Base-by-base conservation (phyloP, 2,329 filamentous ascomycete genomes). In the Acephala macrosclerotiorum region DNA sequence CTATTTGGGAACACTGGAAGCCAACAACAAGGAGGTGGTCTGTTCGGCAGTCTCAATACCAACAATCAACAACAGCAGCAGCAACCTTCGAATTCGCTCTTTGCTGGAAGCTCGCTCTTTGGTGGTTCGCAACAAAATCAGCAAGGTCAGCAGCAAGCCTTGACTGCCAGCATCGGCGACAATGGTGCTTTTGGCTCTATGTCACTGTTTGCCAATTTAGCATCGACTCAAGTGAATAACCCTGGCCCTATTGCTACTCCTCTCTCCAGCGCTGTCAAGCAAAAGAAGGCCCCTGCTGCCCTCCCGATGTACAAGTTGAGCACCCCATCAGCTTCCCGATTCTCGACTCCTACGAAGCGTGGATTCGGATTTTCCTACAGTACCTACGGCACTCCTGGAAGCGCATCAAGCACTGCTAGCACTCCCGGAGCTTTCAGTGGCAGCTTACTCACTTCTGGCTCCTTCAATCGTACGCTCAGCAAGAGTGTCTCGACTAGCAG, bases 281-380 rank as follows among this genome's bases (percentile, higher is more conserved):
- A 57, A 80, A 85, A 90, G 64, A 92, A 92, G 78, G 91, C 93
- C 76, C 89, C 87, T 70, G 91, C 92, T 11, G 91, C 95, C 51
- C 80, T 97, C 61, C 94, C 94, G 2, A 89, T 96, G 76, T 94
- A 95, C 82, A 96, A 94, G 80, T 85, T 97, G 70, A 95, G 93
- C 56, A 93, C 94, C 0, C 87, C 88, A 56, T 92, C 92, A 38
- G 89, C 92, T 9, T 91, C 91, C 25, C 91, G 94, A 57, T 89
- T 94, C 64, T 86, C 89, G 35, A 97, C 94, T 0, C 94, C 94
- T 0, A 92, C 94, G 72, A 95, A 93, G 80, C 87, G 91, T 63
- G 93, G 93, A 5, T 97, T 93, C 75, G 95, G 95, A 2, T 97
- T 97, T 77, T 94, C 91, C 1, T 97, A 97, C 79, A 97, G 94